These are phyloP conservation scores for Sporisorium sorghi DNA, from an alignment of 1,284 basidiomycete genomes.

Conservation along the genomic window DNA sequence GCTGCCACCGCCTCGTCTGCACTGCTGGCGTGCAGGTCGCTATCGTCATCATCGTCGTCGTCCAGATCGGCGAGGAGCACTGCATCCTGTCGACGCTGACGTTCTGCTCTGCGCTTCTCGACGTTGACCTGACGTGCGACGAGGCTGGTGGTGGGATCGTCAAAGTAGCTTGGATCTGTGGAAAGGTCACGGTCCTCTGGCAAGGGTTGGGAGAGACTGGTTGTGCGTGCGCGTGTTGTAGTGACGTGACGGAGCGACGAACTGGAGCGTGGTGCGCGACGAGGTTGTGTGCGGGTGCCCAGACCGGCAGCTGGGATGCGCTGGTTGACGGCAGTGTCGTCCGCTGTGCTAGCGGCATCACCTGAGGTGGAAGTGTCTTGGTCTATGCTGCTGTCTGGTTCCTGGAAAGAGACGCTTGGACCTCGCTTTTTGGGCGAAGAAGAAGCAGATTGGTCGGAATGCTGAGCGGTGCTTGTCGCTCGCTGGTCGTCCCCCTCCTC, in stretches of 20 bases:
- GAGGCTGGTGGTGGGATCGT: constrained; percentile 35
- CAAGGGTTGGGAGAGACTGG: constrained; percentile 47
- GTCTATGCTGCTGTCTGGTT: constrained; percentile 17
- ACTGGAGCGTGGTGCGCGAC: constrained; percentile 53
- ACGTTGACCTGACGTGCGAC: constrained; percentile 49
- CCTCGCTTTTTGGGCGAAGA: constrained; percentile 16
- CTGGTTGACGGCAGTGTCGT: constrained; percentile 2
- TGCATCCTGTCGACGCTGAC: constrained; percentile 36
- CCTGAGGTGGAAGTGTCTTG: neutral
- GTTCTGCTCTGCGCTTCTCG: constrained; percentile 42
- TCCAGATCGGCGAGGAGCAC: constrained; percentile 37
- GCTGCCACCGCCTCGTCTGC: constrained; percentile 21
- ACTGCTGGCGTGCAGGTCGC: constrained; percentile 12
- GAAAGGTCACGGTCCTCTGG: constrained; percentile 50
- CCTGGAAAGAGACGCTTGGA: constrained; percentile 24
- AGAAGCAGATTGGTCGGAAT: constrained; percentile 1
- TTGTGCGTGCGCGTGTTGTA: constrained; percentile 29
- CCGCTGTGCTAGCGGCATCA: neutral
- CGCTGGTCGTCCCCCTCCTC: constrained; percentile 20
- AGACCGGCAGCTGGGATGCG: constrained; percentile 54
- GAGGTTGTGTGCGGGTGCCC: constrained; percentile 57
- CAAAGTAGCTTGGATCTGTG: constrained; percentile 20
- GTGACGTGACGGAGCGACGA: constrained; percentile 60
- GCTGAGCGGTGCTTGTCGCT: neutral
- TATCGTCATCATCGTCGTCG: constrained; percentile 28